These are phyloP conservation scores for Podaxis rugospora DNA, from an alignment of 768 basidiomycete species.

Conservation along the genomic window DNA sequence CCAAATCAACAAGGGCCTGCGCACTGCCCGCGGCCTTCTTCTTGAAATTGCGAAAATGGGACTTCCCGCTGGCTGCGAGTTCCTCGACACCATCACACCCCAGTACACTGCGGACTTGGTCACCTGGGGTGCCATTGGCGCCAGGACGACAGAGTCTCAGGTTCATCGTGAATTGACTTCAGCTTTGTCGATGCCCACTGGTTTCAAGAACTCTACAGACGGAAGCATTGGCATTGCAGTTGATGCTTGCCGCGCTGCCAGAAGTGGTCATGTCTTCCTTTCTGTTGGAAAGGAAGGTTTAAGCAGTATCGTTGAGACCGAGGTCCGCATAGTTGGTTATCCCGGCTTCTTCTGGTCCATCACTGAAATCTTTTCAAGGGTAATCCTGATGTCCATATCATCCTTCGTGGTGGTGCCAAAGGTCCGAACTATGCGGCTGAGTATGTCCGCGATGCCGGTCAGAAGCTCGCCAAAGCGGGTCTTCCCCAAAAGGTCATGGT, in stretches of 20 bases:
- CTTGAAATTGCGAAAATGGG: conserved; percentile 89
- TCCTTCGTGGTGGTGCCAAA: conserved; percentile 83
- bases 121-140: conserved; percentile 96
- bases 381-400: conserved; percentile 91
- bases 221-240: conserved; percentile 89
- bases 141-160: conserved; percentile 88
- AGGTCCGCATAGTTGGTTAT: conserved; percentile 38
- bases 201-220: conserved; percentile 99
- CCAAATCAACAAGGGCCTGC: conserved; percentile 95
- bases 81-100: conserved; percentile 61
- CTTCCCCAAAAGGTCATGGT: conserved; percentile 87
- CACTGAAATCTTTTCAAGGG: conserved; percentile 41
- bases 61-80: conserved; percentile 94
- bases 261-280: conserved; percentile 90
- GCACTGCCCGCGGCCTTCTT: conserved; percentile 80
- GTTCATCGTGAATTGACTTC: conserved; percentile 88
- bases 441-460: conserved; percentile 70
- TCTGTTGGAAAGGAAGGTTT: conserved; percentile 96
- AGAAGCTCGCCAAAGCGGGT: conserved; percentile 74
- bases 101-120: conserved; percentile 91
- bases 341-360: background rate
- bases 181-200: conserved; percentile 91
- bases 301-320: conserved; percentile 93
- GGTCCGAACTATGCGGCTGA: conserved; percentile 89
- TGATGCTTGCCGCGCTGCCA: conserved; percentile 92